Conservation (phyloP, 2,329 filamentous ascomycete genomes). For the Aspergillus fischeri region DNA sequence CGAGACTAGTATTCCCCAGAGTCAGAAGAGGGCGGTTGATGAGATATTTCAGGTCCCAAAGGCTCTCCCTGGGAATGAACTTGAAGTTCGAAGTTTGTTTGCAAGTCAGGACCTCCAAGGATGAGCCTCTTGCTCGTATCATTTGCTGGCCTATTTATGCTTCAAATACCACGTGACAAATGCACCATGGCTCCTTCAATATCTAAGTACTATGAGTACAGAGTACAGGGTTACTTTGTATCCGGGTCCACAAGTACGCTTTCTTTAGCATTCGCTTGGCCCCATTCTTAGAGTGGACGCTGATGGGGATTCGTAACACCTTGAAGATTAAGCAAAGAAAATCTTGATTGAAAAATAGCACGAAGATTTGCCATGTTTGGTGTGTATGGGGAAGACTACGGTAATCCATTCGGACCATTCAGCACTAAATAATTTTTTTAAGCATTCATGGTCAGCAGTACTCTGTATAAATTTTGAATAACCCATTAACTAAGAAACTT, state of each 20-base stretch:
- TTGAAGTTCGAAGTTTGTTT: not conserved
- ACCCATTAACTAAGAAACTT: too few relatives aligned
- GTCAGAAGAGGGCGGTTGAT: not conserved
- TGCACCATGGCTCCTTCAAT: not conserved
- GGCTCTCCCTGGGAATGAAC: too few relatives aligned
- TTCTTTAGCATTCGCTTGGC: not conserved
- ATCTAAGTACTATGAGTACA: not conserved
- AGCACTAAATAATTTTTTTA: not conserved
- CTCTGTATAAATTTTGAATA: too few relatives aligned
- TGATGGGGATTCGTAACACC: not conserved
- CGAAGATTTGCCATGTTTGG: not conserved
- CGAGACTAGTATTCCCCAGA: slow-evolving; percentile 8
- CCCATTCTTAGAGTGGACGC: not conserved
- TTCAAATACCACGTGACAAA: not conserved
- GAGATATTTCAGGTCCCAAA: not conserved
- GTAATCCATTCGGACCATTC: not conserved
- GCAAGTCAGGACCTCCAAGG: not conserved
- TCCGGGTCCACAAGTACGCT: not conserved
- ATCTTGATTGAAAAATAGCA: not conserved
- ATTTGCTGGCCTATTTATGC: not conserved
- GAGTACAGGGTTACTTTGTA: not conserved
- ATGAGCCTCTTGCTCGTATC: not conserved
- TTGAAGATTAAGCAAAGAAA: not conserved
- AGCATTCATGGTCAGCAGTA: not conserved
- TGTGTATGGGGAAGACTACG: not conserved